phyloP scores from a whole-genome alignment of 345 rosid species.

The Melastoma malabathricum region DNA sequence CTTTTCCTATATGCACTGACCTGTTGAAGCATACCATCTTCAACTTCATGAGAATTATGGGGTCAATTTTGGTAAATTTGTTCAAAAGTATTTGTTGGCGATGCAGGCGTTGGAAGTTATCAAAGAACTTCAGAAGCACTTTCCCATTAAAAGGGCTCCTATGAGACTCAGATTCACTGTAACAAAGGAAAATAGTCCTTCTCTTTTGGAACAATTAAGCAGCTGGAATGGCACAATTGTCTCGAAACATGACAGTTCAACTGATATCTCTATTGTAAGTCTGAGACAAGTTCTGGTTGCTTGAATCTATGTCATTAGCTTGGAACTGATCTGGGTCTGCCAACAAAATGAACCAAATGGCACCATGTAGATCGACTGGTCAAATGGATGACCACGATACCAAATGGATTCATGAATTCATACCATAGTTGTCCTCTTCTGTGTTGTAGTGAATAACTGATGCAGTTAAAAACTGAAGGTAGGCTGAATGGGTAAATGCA shows the following conservation, averaged over 20 bases:
- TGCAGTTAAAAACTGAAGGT: too few species aligned
- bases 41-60: not conserved
- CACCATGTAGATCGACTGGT: not conserved
- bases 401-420: too few species aligned
- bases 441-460: too few species aligned
- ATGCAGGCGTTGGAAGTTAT: conserved; percentile 82
- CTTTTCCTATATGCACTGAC: not conserved
- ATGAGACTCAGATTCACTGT: conserved; percentile 67
- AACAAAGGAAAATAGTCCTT: conserved; percentile 24
- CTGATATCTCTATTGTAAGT: conserved; percentile 61
- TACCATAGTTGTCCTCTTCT: too few species aligned
- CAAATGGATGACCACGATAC: not conserved
- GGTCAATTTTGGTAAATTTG: not conserved
- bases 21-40: not conserved
- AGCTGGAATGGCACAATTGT: conserved; percentile 48
- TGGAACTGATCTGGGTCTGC: too few species aligned
- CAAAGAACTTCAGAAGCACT: conserved; percentile 89
- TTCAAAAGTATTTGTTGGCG: conserved; percentile 3
- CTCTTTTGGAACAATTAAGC: conserved; percentile 49
- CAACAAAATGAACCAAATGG: too few species aligned
- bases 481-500: too few species aligned
- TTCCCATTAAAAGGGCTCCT: conserved; percentile 81
- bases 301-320: not conserved
- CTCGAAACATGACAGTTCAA: conserved; percentile 69
- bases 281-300: not conserved